Evolutionary conservation across 108 stramenopile genomes (phyloP).

Genomic region (Cyclotella choctawhatcheeana): DNA sequence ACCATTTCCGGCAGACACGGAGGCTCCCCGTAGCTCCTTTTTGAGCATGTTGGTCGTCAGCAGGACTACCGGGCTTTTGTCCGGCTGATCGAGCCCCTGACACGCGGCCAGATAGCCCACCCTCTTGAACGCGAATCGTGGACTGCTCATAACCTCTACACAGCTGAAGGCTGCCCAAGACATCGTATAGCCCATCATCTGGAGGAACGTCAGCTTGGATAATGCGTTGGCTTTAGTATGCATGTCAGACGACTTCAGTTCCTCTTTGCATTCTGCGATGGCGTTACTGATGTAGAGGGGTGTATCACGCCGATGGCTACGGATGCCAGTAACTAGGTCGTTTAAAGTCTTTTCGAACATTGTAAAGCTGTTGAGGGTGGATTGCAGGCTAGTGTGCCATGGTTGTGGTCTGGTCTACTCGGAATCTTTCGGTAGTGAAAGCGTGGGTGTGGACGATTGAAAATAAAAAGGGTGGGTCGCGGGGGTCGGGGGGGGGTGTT

Average conservation of each 20-base stretch:
- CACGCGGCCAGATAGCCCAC: slow-evolving; percentile 94
- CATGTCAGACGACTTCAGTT: slow-evolving; percentile 91
- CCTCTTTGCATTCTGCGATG: slow-evolving; percentile 96
- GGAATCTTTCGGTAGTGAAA: too few relatives aligned
- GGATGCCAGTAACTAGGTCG: slow-evolving; percentile 98
- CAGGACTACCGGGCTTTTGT: slow-evolving; percentile 93
- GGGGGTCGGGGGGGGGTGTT: too few relatives aligned
- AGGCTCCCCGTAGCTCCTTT: slow-evolving; percentile 92
- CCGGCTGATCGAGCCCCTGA: slow-evolving; percentile 92
- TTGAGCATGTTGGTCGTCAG: slow-evolving; percentile 97
- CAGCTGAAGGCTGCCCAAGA: slow-evolving; percentile 95
- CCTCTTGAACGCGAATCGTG: slow-evolving; percentile 96
- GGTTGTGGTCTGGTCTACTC: too few relatives aligned
- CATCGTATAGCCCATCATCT: slow-evolving; percentile 98
- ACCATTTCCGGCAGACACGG: slow-evolving; percentile 41
- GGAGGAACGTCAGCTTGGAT: slow-evolving; percentile 97
- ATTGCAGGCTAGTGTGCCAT: not conserved
- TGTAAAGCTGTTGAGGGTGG: not conserved
- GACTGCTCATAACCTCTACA: slow-evolving; percentile 93
- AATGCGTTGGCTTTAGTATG: slow-evolving; percentile 94
- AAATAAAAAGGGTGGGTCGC: too few relatives aligned
- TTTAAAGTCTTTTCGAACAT: slow-evolving; percentile 96
- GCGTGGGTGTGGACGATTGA: too few relatives aligned
- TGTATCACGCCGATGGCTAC: slow-evolving; percentile 94
- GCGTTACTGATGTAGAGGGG: slow-evolving; percentile 91